Conservation (phyloP, 768 basidiomycete species). For the Tylopilus vinaceipallidus region DNA sequence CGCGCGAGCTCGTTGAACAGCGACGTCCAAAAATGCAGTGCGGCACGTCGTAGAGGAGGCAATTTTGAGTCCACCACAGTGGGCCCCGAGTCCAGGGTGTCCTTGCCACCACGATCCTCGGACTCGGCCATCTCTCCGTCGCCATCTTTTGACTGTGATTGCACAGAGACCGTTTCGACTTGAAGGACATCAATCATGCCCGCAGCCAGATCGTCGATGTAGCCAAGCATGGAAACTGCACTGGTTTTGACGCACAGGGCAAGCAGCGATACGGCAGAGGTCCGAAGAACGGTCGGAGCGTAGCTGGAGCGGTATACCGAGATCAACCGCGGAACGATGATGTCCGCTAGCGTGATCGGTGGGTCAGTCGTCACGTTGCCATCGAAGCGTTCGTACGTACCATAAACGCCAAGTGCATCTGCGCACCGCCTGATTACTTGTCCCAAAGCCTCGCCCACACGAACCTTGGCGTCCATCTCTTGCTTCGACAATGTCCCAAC, state of each 20-base stretch:
- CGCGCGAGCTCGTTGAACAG: conserved; percentile 60
- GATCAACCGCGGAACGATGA: conserved; percentile 72
- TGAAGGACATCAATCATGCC: conserved; percentile 79
- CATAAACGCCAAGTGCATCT: conserved; percentile 61
- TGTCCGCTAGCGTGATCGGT: conserved; percentile 47
- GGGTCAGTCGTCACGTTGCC: not conserved
- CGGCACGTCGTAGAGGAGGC: conserved; percentile 81
- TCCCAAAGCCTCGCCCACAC: conserved; percentile 84
- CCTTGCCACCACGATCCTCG: conserved; percentile 10
- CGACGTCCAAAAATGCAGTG: conserved; percentile 75
- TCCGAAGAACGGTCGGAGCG: conserved; percentile 71
- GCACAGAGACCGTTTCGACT: conserved; percentile 45
- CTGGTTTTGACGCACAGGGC: conserved; percentile 69
- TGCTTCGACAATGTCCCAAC: conserved; percentile 43
- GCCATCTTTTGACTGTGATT: conserved; percentile 16
- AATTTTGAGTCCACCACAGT: conserved; percentile 58
- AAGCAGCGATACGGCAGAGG: conserved; percentile 67
- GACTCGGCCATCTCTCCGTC: conserved; percentile 5
- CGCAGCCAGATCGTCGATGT: conserved; percentile 56
- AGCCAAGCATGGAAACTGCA: conserved; percentile 59
- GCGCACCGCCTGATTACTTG: conserved; percentile 75
- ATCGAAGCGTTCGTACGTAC: conserved; percentile 40
- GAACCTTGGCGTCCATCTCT: conserved; percentile 70
- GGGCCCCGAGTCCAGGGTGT: conserved; percentile 53
- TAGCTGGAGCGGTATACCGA: conserved; percentile 53